Evolutionary conservation across 176 grass and related monocot species (phyloP).

Genomic region (Rhynchospora pubera): DNA sequence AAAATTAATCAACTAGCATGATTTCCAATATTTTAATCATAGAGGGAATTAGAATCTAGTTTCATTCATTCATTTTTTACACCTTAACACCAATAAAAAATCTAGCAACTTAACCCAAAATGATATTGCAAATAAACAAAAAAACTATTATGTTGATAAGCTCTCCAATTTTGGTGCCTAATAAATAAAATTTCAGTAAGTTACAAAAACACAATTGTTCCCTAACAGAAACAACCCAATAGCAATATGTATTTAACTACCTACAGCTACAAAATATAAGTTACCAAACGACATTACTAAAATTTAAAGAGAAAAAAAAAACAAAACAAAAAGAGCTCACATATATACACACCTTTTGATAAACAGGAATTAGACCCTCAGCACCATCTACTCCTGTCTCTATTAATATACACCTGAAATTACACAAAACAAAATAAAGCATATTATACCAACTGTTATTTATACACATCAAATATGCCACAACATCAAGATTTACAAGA

Average conservation of each 20-base stretch:
- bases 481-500: neutral
- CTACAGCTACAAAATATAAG: conserved; percentile 22
- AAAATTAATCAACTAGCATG: neutral
- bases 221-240: conserved; percentile 16
- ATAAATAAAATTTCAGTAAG: neutral
- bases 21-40: neutral
- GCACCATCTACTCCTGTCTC: conserved; percentile 3
- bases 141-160: neutral
- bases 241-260: conserved; percentile 19
- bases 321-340: conserved; percentile 18
- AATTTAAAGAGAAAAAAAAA: neutral
- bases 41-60: neutral
- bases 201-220: conserved; percentile 14
- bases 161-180: neutral
- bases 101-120: neutral
- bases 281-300: neutral
- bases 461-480: neutral
- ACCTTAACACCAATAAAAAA: neutral
- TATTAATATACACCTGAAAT: conserved; percentile 24
- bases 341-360: conserved; percentile 25
- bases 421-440: neutral
- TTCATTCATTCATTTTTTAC: neutral
- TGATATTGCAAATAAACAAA: neutral
- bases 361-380: neutral
- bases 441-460: neutral